phyloP scores from a whole-genome alignment of 306 rosid species.

The Cicer yamashitae region DNA sequence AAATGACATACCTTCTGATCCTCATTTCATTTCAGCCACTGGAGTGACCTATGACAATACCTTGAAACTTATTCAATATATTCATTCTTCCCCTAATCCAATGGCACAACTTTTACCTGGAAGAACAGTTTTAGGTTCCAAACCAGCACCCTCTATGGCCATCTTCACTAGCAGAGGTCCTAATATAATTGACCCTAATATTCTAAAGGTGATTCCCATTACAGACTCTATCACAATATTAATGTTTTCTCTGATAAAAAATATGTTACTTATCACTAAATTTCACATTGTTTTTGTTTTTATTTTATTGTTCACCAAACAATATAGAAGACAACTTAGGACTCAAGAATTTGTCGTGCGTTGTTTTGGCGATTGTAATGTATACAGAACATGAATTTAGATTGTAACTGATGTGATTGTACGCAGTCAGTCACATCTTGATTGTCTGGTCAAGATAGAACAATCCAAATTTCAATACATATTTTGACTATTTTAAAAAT shows the following conservation, averaged over 20 bases:
- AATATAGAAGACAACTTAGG: background rate
- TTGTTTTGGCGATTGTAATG: too few species aligned
- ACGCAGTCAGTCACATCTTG: too few species aligned
- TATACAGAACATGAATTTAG: too few species aligned
- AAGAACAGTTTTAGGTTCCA: constrained; percentile 59
- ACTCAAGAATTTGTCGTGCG: background rate
- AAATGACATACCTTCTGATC: constrained; percentile 60
- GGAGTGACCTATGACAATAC: constrained; percentile 57
- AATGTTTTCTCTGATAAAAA: background rate
- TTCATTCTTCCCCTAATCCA: constrained; percentile 57
- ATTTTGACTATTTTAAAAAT: too few species aligned
- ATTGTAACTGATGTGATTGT: too few species aligned
- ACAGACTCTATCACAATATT: background rate
- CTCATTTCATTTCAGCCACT: constrained; percentile 81
- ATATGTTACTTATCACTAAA: background rate
- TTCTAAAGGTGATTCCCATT: constrained; percentile 66
- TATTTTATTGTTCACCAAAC: background rate
- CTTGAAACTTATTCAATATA: constrained; percentile 56
- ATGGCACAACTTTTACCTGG: constrained; percentile 68
- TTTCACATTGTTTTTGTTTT: too few species aligned
- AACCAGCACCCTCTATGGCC: constrained; percentile 88
- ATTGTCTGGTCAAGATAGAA: too few species aligned
- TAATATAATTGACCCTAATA: constrained; percentile 70
- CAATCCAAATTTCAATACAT: too few species aligned
- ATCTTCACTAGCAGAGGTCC: constrained; percentile 89